Conservation (phyloP, 768 basidiomycete genomes). For the Postia placenta region DNA sequence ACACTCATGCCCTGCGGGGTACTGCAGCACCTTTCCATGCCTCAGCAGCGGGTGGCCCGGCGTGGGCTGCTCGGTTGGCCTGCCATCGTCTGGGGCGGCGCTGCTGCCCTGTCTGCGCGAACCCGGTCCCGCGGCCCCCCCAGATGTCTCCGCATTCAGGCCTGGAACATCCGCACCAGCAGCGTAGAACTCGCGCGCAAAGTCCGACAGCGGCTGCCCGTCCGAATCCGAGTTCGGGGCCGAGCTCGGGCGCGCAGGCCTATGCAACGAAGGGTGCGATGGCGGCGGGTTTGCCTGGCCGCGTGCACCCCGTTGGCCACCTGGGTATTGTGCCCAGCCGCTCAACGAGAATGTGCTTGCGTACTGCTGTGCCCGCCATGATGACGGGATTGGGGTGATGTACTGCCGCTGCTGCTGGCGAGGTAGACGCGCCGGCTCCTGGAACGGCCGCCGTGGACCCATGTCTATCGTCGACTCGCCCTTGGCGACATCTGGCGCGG, state of each 20-base stretch:
- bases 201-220: slow-evolving; percentile 42
- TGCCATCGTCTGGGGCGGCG: slow-evolving; percentile 40
- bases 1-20: slow-evolving; percentile 58
- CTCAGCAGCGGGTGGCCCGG: slow-evolving; percentile 65
- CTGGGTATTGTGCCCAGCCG: slow-evolving; percentile 9
- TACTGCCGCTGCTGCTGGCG: slow-evolving; percentile 7
- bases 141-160: slow-evolving; percentile 8
- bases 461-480: slow-evolving; percentile 61
- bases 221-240: slow-evolving; percentile 8
- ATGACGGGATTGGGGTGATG: slow-evolving; percentile 5
- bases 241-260: slow-evolving; percentile 1
- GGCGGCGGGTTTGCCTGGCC: slow-evolving; percentile 6
- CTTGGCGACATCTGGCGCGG: slow-evolving; percentile 39
- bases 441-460: slow-evolving; percentile 62
- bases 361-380: slow-evolving; percentile 14
- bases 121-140: slow-evolving; percentile 7
- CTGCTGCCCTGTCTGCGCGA: slow-evolving; percentile 4
- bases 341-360: background rate
- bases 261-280: slow-evolving; percentile 5
- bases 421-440: slow-evolving; percentile 28
- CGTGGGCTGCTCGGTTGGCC: slow-evolving; percentile 56
- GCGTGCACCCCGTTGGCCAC: background rate
- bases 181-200: slow-evolving; percentile 59
- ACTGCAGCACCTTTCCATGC: slow-evolving; percentile 59
- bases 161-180: slow-evolving; percentile 29